These are phyloP conservation scores for Penicillium psychrosexuale DNA, from an alignment of 2,329 filamentous ascomycete genomes.

Conservation along the genomic window DNA sequence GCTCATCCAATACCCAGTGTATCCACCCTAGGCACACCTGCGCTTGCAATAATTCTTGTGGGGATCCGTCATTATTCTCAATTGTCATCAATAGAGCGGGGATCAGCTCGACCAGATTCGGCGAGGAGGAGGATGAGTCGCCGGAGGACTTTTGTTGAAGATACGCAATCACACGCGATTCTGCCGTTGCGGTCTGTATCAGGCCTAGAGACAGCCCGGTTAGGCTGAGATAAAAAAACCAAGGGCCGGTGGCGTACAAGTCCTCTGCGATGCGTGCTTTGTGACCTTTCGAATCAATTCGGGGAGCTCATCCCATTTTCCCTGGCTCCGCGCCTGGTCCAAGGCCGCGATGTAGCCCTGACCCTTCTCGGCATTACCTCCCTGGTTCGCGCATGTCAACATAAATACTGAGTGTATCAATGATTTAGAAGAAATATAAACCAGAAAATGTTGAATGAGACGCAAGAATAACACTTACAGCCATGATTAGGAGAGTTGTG, in stretches of 20 bases:
- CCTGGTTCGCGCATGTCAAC: conserved; percentile 31
- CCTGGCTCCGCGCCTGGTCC: conserved; percentile 82
- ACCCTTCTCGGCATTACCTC: conserved; percentile 67
- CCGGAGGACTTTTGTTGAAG: conserved; percentile 37
- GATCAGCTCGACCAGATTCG: conserved; percentile 44
- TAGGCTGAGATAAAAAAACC: conserved; percentile 14
- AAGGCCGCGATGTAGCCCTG: conserved; percentile 76
- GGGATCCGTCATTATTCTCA: conserved; percentile 53
- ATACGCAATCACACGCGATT: conserved; percentile 61
- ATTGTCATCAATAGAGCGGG: conserved; percentile 50
- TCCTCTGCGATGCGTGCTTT: conserved; percentile 83
- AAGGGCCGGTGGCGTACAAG: conserved; percentile 58
- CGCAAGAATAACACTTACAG: conserved; percentile 16
- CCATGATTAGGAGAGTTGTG: conserved; percentile 19
- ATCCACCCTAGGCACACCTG: conserved; percentile 81
- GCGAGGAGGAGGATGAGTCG: conserved; percentile 35
- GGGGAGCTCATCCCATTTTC: conserved; percentile 79
- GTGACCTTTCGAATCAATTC: conserved; percentile 89
- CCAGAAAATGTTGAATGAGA: conserved; percentile 8
- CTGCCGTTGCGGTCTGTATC: conserved; percentile 65
- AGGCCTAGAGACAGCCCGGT: conserved; percentile 53
- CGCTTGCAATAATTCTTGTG: conserved; percentile 68
- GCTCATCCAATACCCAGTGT: conserved; percentile 73
- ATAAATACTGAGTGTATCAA: conserved; percentile 12
- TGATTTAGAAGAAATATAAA: conserved; percentile 8